A percentile compares a stretch with the other conserved stretches of the same genome.
These are phyloP conservation scores for Clavulina sp. DNA, from an alignment of 768 basidiomycete species.

Conservation along the genomic window DNA sequence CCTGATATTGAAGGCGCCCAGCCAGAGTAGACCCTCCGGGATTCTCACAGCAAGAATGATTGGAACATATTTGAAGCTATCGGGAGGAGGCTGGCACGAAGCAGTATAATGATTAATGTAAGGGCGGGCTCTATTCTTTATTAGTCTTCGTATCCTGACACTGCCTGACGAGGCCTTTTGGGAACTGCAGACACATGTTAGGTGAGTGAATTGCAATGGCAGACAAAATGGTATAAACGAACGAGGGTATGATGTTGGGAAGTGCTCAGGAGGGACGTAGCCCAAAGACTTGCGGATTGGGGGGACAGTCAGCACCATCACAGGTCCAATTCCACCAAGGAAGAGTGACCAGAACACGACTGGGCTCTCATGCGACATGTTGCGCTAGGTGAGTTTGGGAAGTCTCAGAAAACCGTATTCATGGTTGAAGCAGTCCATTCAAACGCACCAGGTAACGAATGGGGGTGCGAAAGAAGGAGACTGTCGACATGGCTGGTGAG, in stretches of 20 bases:
- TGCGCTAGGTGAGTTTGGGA: constrained; percentile 19
- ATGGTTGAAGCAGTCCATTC: neutral
- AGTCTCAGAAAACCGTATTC: neutral
- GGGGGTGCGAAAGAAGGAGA: neutral
- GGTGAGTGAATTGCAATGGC: neutral
- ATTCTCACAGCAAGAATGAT: too few species aligned
- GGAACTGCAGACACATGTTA: constrained; percentile 4
- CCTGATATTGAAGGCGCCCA: too few species aligned
- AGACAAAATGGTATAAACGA: neutral
- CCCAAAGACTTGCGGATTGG: constrained; percentile 17
- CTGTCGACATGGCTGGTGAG: neutral
- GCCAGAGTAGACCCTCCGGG: too few species aligned
- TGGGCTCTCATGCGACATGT: constrained; percentile 21
- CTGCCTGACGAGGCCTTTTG: constrained; percentile 7
- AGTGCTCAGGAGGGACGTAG: constrained; percentile 6
- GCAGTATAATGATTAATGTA: too few species aligned
- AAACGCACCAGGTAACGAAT: neutral
- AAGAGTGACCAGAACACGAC: constrained; percentile 23
- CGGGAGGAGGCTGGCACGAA: too few species aligned
- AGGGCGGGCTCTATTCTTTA: too few species aligned
- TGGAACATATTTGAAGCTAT: too few species aligned
- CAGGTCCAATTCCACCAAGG: constrained; percentile 19
- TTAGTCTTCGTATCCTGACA: constrained; percentile 10
- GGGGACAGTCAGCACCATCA: constrained; percentile 21
- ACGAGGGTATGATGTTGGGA: constrained; percentile 10